Evolutionary conservation across 176 grass and related monocot species (phyloP), one percentile per base, ranked within the genome.

Genomic region (Miscanthus lutarioriparius): DNA sequence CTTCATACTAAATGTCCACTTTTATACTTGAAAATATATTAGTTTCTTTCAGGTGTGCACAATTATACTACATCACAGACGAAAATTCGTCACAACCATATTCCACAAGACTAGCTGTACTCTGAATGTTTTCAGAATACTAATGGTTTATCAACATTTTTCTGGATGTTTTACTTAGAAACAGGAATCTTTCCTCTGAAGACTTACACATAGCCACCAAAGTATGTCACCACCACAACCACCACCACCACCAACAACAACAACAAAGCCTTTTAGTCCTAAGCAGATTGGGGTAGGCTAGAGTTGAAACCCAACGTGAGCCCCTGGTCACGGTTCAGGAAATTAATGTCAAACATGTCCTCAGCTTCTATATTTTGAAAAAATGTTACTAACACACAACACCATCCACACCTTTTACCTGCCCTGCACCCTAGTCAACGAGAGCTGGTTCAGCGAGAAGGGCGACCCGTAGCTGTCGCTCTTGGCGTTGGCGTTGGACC

Each of bases 371-470:
- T 6, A 20, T 7, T 22, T 22, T 22, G 30, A 3, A 35, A 4
- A 33, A 33, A 33, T 33, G 32, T 33, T 35, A 35, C 2, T 35
- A 3, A 36, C 35, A 36, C 35, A 6, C 35, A 36, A 36, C 10
- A 1, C n/a, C 10, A 77, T 65, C 54, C 82, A 64, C 58, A 36
- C 35, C 35, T 14, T 85, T 68, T 77, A 92, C 51, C 91, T 97
- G 28, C 82, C 89, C 6, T 92, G 63, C 37, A 94, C 80, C 10
- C 2, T 74, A 1, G 80, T 92, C 0, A 36, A 0, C 6, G 92
- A 92, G 0, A 97, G 39, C 37, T 92, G 83, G 74, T 97, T 97
- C 73, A 90, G 40, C 4, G 94, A 92, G 63, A 92, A 83, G 32
- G 90, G 94, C 1, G 87, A 83, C 27, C 85, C 93, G 0, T 90